These are phyloP conservation scores for Entomortierella chlamydospora DNA, from an alignment of 192 early-diverging fungal genomes.

Conservation along the genomic window DNA sequence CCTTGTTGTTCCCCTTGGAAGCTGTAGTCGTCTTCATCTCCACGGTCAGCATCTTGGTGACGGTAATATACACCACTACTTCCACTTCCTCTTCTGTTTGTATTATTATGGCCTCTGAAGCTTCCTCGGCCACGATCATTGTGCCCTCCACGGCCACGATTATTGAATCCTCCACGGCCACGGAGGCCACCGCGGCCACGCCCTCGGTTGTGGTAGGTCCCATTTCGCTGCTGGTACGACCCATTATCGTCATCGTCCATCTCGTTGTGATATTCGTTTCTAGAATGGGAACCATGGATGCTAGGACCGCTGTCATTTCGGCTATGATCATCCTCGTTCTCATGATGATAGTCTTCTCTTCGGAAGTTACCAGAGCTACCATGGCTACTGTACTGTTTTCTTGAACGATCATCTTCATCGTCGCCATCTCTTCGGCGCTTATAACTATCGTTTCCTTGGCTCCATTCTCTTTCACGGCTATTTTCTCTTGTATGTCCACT, in stretches of 20 bases:
- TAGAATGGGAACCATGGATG: background rate
- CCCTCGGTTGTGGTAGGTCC: background rate
- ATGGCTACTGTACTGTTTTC: background rate
- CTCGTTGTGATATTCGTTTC: background rate
- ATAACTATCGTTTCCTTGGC: conserved; percentile 1
- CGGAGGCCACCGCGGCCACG: conserved; percentile 21
- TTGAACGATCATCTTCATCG: background rate
- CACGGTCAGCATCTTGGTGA: background rate
- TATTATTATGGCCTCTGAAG: background rate
- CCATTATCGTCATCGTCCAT: conserved; percentile 1
- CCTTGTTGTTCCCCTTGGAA: background rate
- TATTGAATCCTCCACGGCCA: conserved; percentile 10
- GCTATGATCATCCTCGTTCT: background rate
- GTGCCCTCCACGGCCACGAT: conserved; percentile 1
- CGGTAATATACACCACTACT: background rate
- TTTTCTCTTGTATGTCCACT: conserved; percentile 1
- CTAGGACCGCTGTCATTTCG: background rate
- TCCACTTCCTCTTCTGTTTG: background rate
- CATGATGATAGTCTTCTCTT: background rate
- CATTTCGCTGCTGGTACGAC: background rate
- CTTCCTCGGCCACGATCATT: conserved; percentile 1
- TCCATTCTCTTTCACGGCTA: conserved; percentile 2
- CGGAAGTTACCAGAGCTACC: background rate
- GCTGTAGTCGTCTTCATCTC: background rate
- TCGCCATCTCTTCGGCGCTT: conserved; percentile 2